These are phyloP conservation scores for Backusella circina DNA, from an alignment of 192 early-diverging fungal genomes.

Conservation along the genomic window DNA sequence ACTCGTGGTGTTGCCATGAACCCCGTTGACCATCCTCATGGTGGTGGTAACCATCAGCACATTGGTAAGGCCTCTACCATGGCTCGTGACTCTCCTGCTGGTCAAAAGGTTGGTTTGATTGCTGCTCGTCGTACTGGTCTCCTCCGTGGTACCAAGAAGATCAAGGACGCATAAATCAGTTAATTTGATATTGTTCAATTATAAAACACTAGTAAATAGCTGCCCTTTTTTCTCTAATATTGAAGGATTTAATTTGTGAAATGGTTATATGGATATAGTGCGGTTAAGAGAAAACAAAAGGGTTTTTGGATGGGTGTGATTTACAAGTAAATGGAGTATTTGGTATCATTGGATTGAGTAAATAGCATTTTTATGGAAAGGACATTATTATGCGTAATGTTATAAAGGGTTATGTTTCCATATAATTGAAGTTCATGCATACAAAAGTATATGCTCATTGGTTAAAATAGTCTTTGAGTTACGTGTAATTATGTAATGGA, in stretches of 20 bases:
- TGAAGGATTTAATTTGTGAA: background rate
- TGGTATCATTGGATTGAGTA: background rate
- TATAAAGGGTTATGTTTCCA: background rate
- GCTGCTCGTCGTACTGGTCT: conserved; percentile 85
- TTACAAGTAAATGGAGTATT: background rate
- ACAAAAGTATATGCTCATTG: background rate
- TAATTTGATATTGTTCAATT: conserved; percentile 56
- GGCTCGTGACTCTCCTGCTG: conserved; percentile 86
- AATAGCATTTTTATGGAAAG: background rate
- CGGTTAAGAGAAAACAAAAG: background rate
- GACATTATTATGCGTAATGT: too few relatives aligned
- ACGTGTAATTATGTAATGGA: background rate
- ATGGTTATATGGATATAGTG: background rate
- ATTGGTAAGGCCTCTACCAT: conserved; percentile 99
- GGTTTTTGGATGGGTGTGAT: background rate
- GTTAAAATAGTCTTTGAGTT: background rate
- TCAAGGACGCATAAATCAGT: conserved; percentile 56
- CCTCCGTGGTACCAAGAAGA: conserved; percentile 98
- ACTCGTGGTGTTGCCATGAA: conserved; percentile 99
- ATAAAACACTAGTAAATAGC: conserved; percentile 36
- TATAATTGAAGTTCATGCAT: background rate
- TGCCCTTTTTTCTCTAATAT: background rate
- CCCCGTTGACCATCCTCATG: conserved; percentile 89
- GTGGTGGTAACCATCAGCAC: conserved; percentile 99
- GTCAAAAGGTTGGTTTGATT: conserved; percentile 87